These are phyloP conservation scores for Pelargonium nanum DNA, from an alignment of 345 rosid genomes.

Conservation along the genomic window DNA sequence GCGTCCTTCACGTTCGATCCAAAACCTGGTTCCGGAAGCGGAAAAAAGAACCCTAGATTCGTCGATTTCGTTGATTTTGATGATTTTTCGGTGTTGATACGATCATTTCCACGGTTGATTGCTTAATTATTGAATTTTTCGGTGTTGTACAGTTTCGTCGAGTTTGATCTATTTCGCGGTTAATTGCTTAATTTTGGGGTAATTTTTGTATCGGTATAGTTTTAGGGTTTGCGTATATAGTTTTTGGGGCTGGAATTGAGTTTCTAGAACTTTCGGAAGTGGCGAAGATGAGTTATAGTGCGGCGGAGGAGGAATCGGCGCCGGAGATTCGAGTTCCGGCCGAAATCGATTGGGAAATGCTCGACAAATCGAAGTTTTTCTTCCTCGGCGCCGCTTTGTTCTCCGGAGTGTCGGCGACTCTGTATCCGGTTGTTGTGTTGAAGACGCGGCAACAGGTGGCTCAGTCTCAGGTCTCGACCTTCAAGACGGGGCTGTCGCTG, in stretches of 20 bases:
- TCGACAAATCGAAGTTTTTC: constrained; percentile 79
- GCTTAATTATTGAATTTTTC: background rate
- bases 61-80: background rate
- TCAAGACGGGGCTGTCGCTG: constrained; percentile 38
- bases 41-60: constrained; percentile 8
- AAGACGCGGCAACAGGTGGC: constrained; percentile 88
- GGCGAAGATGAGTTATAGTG: constrained; percentile 37
- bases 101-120: background rate
- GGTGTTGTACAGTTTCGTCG: too few relatives aligned
- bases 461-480: constrained; percentile 44
- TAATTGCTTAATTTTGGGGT: too few relatives aligned
- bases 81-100: background rate
- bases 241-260: background rate
- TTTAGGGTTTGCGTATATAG: background rate
- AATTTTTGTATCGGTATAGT: background rate
- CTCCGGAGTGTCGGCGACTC: constrained; percentile 71
- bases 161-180: too few relatives aligned
- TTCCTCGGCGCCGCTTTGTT: constrained; percentile 84
- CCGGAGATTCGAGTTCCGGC: constrained; percentile 49
- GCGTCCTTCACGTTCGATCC: constrained; percentile 15
- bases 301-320: constrained; percentile 46
- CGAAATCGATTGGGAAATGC: constrained; percentile 82
- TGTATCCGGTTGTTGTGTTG: constrained; percentile 65
- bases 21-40: constrained; percentile 21
- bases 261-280: constrained; percentile 19